Base-by-base conservation (phyloP, 176 grass and related monocot genomes). In the Alloteropsis semialata region DNA sequence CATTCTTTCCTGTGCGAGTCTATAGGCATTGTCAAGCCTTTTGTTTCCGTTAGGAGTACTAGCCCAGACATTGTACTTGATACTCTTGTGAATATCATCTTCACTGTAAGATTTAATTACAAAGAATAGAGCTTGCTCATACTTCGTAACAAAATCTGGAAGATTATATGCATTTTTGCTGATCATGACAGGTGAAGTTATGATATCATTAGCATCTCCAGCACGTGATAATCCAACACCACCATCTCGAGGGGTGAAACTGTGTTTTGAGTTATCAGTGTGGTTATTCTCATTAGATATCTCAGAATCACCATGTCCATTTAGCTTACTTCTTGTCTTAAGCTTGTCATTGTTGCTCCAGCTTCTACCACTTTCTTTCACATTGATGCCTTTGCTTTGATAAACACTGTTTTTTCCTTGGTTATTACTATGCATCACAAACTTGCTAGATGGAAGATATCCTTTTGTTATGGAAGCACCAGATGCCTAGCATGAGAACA, bases 101-200 rank as follows among this genome's bases (percentile, higher is more conserved):
- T 97, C 94, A 5, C 94, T 97, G 51, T 97, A 97, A 79, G 94
- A 97, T 82, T 97, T 97, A 77, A 97, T 97, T 43, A 97, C 90
- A 82, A 97, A 97, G 81, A 90, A 97, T n/a, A 92, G 74, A 82
- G 94, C 92, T 50, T 97, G 89, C 30, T 92, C 88, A 85, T 92
- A 92, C 33, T 89, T 94, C 12, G 90, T 92, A 54, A 74, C 83
- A 81, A 97, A 97, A 89, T 94, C 92, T 80, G 83, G 51, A 84
- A 65, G 55, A 82, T 94, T 94, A 72, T 83, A 94, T 84, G 85
- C 70, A 72, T 89, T 90, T 75, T 67, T 87, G 53, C 68, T 89
- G 61, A 92, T 65, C 54, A 33, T 27, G 76, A 65, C 76, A 89
- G 59, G 68, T 70, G 78, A 79, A 61, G 33, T 18, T 37, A 51